Evolutionary conservation across 495 filamentous ascomycete genomes (phyloP).

Genomic region (Aspergillus campestris): DNA sequence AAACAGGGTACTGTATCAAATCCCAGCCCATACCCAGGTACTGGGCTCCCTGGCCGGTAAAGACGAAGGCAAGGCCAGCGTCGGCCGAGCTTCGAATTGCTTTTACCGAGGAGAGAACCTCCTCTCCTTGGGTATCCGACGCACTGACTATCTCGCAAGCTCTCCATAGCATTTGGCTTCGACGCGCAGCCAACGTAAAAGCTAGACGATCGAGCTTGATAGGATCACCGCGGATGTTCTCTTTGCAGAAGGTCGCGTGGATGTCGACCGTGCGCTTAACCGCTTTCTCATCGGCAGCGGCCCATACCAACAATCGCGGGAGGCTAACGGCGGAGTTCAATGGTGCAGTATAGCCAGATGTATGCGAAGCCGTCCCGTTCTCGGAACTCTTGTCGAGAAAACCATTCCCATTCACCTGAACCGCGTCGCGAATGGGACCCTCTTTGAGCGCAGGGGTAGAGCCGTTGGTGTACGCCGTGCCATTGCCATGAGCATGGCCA

Average conservation of each 20-base stretch:
- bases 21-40: conserved; percentile 27
- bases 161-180: neutral
- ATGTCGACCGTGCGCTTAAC: neutral
- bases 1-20: conserved; percentile 17
- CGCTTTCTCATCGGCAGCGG: neutral
- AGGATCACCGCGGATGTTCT: neutral
- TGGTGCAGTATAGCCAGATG: neutral
- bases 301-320: neutral
- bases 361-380: neutral
- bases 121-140: neutral
- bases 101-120: neutral
- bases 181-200: neutral
- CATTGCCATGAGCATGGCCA: neutral
- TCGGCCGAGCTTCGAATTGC: neutral
- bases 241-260: neutral
- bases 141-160: neutral
- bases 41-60: conserved; percentile 37
- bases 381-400: neutral
- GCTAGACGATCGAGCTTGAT: neutral
- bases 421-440: neutral
- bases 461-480: neutral
- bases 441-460: neutral
- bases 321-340: neutral
- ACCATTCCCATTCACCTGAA: neutral
- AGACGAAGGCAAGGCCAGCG: conserved; percentile 18